phyloP scores from a whole-genome alignment of 164 flowering plant genomes.

The Echeveria elegans region DNA sequence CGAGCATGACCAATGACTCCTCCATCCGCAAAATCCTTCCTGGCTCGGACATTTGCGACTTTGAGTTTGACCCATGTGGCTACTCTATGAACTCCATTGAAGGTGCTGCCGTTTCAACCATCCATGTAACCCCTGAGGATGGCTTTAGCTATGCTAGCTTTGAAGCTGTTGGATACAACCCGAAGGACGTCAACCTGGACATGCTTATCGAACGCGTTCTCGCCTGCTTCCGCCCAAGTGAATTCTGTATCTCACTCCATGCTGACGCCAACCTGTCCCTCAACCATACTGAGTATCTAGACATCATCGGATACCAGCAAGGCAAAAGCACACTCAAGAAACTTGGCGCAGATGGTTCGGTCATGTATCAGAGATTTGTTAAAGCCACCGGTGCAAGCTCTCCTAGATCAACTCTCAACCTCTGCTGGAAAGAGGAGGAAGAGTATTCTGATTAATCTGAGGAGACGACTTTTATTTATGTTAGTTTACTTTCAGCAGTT shows the following conservation, averaged over 20 bases:
- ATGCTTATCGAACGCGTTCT: slow-evolving; percentile 53
- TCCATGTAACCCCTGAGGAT: slow-evolving; percentile 87
- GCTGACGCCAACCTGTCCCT: slow-evolving; percentile 15
- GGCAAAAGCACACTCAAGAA: not conserved
- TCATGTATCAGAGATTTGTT: not conserved
- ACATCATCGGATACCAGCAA: not conserved
- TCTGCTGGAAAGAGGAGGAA: slow-evolving; percentile 3
- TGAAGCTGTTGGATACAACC: slow-evolving; percentile 62
- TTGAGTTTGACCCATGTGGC: slow-evolving; percentile 86
- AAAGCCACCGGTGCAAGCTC: not conserved
- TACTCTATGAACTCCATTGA: slow-evolving; percentile 81
- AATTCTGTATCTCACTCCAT: slow-evolving; percentile 61
- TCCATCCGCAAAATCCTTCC: slow-evolving; percentile 74
- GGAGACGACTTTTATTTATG: not conserved
- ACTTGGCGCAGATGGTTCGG: not conserved
- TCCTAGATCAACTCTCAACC: not conserved
- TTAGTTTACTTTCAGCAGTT: not conserved
- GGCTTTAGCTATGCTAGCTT: slow-evolving; percentile 90
- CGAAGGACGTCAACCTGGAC: slow-evolving; percentile 23
- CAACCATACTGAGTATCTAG: not conserved
- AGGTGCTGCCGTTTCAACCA: slow-evolving; percentile 60
- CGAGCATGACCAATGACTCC: slow-evolving; percentile 50
- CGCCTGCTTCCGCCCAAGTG: slow-evolving; percentile 56
- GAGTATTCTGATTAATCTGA: slow-evolving; percentile 1
- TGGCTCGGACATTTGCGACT: slow-evolving; percentile 57